Evolutionary conservation across 2,329 filamentous ascomycete species (phyloP).

Genomic region (Fonsecaea pedrosoi): DNA sequence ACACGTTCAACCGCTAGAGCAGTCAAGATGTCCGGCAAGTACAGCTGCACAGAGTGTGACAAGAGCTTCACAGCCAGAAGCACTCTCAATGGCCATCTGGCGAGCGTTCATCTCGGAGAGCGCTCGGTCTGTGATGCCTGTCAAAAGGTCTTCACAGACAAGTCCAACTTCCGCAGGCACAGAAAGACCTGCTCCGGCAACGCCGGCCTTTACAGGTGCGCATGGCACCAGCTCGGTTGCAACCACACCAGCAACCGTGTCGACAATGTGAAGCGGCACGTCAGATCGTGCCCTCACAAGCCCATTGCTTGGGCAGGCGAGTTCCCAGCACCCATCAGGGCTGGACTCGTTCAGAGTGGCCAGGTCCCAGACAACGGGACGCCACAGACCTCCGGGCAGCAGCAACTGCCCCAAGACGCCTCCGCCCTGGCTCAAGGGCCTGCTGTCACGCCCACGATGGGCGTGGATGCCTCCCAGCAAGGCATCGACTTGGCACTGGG

Average conservation of each 20-base stretch:
- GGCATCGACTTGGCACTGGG: background rate
- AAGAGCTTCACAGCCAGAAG: slow-evolving; percentile 4
- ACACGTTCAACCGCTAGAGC: background rate
- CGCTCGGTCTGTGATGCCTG: background rate
- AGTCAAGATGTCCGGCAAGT: background rate
- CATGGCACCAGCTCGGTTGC: background rate
- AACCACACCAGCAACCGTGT: background rate
- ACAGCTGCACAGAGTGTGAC: background rate
- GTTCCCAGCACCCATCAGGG: background rate
- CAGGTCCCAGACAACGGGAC: background rate
- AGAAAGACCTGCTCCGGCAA: background rate
- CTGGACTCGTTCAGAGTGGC: background rate
- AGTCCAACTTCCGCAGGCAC: slow-evolving; percentile 7
- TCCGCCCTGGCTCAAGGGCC: background rate
- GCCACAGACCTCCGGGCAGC: background rate
- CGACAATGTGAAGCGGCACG: slow-evolving; percentile 23
- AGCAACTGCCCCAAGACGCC: background rate
- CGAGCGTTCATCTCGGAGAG: background rate
- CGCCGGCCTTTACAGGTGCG: background rate
- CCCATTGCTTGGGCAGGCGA: background rate
- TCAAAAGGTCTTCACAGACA: background rate
- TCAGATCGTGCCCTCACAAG: background rate
- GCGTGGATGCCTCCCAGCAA: background rate
- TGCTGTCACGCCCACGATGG: background rate
- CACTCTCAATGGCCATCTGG: slow-evolving; percentile 1